Evolutionary conservation across 306 rosid species (phyloP).

Genomic region (Fagus crenata): DNA sequence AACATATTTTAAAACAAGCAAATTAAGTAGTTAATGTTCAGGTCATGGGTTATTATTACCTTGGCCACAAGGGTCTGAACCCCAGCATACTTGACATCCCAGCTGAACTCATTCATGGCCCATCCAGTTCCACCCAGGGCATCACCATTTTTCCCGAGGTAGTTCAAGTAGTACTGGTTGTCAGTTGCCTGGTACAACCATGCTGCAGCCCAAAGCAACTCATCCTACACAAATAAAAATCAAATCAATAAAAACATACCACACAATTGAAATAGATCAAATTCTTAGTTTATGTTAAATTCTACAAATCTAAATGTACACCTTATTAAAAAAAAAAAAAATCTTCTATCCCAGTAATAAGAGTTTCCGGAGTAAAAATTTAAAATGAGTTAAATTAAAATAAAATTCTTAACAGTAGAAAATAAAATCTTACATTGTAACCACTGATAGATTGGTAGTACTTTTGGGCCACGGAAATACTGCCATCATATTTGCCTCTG

Average conservation of each 20-base stretch:
- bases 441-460: slow-evolving; percentile 90
- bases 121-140: slow-evolving; percentile 95
- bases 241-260: neutral
- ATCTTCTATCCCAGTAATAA: no score
- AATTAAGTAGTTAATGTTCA: neutral
- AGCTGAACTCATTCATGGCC: slow-evolving; percentile 85
- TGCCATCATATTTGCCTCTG: slow-evolving; percentile 93
- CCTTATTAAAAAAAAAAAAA: no score
- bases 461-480: slow-evolving; percentile 75
- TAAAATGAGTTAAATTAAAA: no score
- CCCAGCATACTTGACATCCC: slow-evolving; percentile 95
- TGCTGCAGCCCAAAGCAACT: slow-evolving; percentile 95
- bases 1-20: neutral
- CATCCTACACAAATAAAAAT: slow-evolving; percentile 51
- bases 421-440: slow-evolving; percentile 60
- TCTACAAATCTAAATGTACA: no score
- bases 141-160: slow-evolving; percentile 78
- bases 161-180: slow-evolving; percentile 70
- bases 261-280: no score
- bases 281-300: no score
- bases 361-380: no score
- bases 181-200: slow-evolving; percentile 92
- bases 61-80: slow-evolving; percentile 87
- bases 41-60: slow-evolving; percentile 36
- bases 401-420: no score